Percentiles rank a stretch among this genome's conserved stretches.
These are phyloP conservation scores for Shiraia sp. DNA, from an alignment of 2,329 filamentous ascomycete genomes.

Conservation along the genomic window DNA sequence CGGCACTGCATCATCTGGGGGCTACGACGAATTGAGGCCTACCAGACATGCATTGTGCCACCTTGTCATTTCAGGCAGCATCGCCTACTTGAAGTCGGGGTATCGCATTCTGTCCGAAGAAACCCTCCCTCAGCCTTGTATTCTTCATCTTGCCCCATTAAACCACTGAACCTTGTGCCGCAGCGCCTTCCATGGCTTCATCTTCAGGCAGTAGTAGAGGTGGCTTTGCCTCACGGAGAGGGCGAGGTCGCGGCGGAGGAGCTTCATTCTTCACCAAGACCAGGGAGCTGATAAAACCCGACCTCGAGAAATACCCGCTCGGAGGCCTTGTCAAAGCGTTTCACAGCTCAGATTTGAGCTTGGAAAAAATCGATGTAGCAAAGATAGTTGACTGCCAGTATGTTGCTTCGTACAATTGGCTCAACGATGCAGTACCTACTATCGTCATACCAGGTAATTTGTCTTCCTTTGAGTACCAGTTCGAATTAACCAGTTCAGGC, in stretches of 20 bases:
- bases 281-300: conserved; percentile 18
- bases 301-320: conserved; percentile 33
- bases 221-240: conserved; percentile 28
- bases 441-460: conserved; percentile 42
- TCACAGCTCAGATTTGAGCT: conserved; percentile 11
- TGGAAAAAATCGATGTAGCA: not conserved
- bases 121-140: not conserved
- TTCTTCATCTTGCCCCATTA: not conserved
- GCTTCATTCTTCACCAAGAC: conserved; percentile 7
- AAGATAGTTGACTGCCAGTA: conserved; percentile 48
- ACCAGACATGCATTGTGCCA: conserved; percentile 19
- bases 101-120: too few relatives aligned
- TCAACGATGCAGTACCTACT: conserved; percentile 39
- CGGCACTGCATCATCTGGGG: conserved; percentile 21
- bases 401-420: conserved; percentile 59
- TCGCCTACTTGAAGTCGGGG: too few relatives aligned
- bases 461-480: not conserved
- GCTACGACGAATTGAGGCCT: conserved; percentile 16
- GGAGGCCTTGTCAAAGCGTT: conserved; percentile 32
- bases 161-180: not conserved
- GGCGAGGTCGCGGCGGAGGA: conserved; percentile 21
- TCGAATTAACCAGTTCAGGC: conserved; percentile 43
- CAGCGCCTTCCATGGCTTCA: conserved; percentile 9
- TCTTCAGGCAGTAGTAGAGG: conserved; percentile 14
- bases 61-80: conserved; percentile 20